Base-by-base conservation (phyloP, 768 basidiomycete genomes). In the Pleurotus sapidus region DNA sequence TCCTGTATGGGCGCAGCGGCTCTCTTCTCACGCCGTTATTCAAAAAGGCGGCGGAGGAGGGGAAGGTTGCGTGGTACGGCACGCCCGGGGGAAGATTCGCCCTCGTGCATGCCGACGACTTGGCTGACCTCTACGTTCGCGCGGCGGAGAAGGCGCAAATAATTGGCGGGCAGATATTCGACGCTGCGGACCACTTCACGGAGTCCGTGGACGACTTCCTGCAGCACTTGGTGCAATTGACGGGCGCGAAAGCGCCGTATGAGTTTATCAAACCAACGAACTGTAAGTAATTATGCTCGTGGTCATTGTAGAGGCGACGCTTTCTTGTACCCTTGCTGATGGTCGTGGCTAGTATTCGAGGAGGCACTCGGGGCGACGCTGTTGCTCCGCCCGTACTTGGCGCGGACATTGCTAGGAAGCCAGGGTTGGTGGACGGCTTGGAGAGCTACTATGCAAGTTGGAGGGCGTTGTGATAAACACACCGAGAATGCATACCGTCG, bases 21-120 rank as follows among this genome's bases (percentile, higher is more conserved):
- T 78, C 78, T 4, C 59, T 75, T 12, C 46, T 72, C 27, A 70
- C 63, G 3, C 25, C 47, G 14, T 45, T 74, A 4, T 80, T 80
- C 65, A 40, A 56, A 8, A 40, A 57, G 8, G 65, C 71, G 5
- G 66, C 68, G 20, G 42, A 62, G 2, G 62, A 63, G 12, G 74
- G 73, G 8, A 65, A 65, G 43, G 70, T 72, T 2, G 58, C 53
- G n/a, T 73, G 70, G 67, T 62, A 60, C 14, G 76, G 76, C 17
- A 68, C 66, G 17, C 71, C 72, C 0, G 74, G 70, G 2, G 68
- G 67, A 1, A 64, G 76, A 42, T 34, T 57, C 17, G 42, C 61
- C 3, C 49, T 73, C 4, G 65, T 81, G 39, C 80, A 81, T 61
- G 54, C 57, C 11, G 80, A 81, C 61, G 80, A 81, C 59, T 63